These are phyloP conservation scores for Umbelopsis isabellina DNA, from an alignment of 192 early-diverging fungal species.

Conservation along the genomic window DNA sequence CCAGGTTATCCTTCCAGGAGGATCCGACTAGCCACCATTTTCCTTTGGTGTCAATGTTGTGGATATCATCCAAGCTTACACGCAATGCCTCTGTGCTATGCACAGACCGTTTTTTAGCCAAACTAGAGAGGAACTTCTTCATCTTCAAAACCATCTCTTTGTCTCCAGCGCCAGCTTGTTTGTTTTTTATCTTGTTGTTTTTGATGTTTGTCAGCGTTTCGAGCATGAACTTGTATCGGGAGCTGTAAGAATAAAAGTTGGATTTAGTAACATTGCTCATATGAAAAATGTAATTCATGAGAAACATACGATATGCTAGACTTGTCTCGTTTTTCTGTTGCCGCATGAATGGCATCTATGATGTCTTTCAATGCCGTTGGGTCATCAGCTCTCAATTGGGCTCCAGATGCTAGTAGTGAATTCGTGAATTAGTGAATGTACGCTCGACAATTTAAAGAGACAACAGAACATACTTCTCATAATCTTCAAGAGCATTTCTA, in stretches of 20 bases:
- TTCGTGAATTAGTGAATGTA: neutral
- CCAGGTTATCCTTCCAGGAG: slow-evolving; percentile 84
- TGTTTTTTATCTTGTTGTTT: slow-evolving; percentile 82
- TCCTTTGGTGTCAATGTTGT: slow-evolving; percentile 78
- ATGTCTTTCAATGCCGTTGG: slow-evolving; percentile 91
- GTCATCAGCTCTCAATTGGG: slow-evolving; percentile 90
- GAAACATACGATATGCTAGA: slow-evolving; percentile 45
- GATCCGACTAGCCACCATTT: slow-evolving; percentile 99
- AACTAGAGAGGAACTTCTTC: slow-evolving; percentile 77
- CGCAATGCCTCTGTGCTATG: slow-evolving; percentile 76
- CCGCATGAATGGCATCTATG: slow-evolving; percentile 69
- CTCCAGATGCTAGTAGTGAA: slow-evolving; percentile 62
- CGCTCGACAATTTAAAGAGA: neutral
- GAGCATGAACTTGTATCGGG: slow-evolving; percentile 89
- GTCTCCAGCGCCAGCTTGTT: slow-evolving; percentile 51
- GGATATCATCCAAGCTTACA: slow-evolving; percentile 85
- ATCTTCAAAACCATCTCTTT: slow-evolving; percentile 69
- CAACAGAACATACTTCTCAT: slow-evolving; percentile 59
- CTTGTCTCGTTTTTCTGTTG: slow-evolving; percentile 48
- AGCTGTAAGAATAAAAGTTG: slow-evolving; percentile 38
- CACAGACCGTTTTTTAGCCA: slow-evolving; percentile 60
- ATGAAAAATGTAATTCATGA: slow-evolving; percentile 32
- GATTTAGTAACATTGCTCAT: slow-evolving; percentile 36
- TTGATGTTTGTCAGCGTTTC: slow-evolving; percentile 93
- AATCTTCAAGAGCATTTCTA: slow-evolving; percentile 87